Conservation (phyloP, 352 stramenopile genomes). For the Globisporangium echinulatum region DNA sequence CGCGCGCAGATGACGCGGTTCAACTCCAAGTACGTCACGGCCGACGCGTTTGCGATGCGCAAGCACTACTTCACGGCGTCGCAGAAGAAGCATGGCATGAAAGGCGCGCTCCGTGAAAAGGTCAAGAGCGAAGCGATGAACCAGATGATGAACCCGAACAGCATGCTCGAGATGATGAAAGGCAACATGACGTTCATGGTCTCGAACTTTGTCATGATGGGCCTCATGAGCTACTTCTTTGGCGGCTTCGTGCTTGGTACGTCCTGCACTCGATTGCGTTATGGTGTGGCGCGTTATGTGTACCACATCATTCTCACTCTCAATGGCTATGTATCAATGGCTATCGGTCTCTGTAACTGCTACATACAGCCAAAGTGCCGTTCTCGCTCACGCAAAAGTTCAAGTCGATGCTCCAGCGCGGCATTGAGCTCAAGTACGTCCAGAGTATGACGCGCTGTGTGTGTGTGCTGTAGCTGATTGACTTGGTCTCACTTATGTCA, state of each 20-base stretch:
- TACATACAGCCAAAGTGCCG: conserved; percentile 91
- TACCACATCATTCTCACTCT: neutral
- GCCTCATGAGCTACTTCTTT: conserved; percentile 98
- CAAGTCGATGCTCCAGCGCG: conserved; percentile 97
- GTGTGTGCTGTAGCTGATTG: neutral
- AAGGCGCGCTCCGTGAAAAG: conserved; percentile 81
- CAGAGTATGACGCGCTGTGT: neutral
- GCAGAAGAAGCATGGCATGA: conserved; percentile 85
- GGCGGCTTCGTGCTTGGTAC: conserved; percentile 94
- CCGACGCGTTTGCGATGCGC: conserved; percentile 84
- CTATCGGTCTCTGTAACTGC: no score
- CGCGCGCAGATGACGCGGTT: conserved; percentile 78
- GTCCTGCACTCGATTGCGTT: neutral
- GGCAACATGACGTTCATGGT: conserved; percentile 98
- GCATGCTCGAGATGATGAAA: conserved; percentile 98
- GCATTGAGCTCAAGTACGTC: conserved; percentile 90
- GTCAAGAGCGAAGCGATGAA: conserved; percentile 88
- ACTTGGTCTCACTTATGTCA: neutral
- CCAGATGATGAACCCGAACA: conserved; percentile 94
- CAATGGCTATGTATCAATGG: neutral
- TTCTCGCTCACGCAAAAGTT: conserved; percentile 98
- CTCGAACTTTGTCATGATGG: conserved; percentile 99
- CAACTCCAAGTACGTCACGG: conserved; percentile 87
- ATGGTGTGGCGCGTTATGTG: neutral
- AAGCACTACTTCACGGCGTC: conserved; percentile 88